These are phyloP conservation scores for Silene coronaria DNA, from an alignment of 179 eudicot species.

Conservation along the genomic window DNA sequence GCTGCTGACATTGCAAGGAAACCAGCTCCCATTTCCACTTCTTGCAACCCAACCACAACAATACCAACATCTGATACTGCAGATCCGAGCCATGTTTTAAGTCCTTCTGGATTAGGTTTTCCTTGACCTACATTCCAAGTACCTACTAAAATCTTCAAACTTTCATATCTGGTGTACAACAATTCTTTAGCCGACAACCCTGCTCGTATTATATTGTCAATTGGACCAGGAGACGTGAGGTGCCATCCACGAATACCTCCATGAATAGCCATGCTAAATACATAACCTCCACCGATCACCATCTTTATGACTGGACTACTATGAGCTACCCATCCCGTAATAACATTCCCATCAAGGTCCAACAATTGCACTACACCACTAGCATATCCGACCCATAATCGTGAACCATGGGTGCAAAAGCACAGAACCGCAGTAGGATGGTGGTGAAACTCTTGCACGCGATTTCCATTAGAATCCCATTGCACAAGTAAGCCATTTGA, in stretches of 20 bases:
- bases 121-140: conserved; percentile 99
- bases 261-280: conserved; percentile 88
- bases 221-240: conserved; percentile 83
- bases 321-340: conserved; percentile 88
- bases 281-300: conserved; percentile 58
- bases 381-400: conserved; percentile 88
- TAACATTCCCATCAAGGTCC: conserved; percentile 76
- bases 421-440: conserved; percentile 70
- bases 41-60: conserved; percentile 92
- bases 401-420: conserved; percentile 73
- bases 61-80: conserved; percentile 73
- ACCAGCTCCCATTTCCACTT: conserved; percentile 99
- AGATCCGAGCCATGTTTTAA: conserved; percentile 70
- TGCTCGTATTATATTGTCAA: conserved; percentile 56
- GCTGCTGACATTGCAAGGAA: conserved; percentile 99
- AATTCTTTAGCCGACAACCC: conserved; percentile 62
- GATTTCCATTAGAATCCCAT: conserved; percentile 89
- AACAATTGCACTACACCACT: conserved; percentile 80
- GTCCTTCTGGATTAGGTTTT: conserved; percentile 74
- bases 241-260: conserved; percentile 98
- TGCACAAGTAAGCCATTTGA: conserved; percentile 74
- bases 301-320: conserved; percentile 77
- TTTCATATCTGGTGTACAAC: conserved; percentile 58
- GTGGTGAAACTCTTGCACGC: conserved; percentile 67
- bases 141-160: conserved; percentile 67